Evolutionary conservation across 2,329 filamentous ascomycete genomes (phyloP).

Genomic region (Dryadomyces sulphureus): DNA sequence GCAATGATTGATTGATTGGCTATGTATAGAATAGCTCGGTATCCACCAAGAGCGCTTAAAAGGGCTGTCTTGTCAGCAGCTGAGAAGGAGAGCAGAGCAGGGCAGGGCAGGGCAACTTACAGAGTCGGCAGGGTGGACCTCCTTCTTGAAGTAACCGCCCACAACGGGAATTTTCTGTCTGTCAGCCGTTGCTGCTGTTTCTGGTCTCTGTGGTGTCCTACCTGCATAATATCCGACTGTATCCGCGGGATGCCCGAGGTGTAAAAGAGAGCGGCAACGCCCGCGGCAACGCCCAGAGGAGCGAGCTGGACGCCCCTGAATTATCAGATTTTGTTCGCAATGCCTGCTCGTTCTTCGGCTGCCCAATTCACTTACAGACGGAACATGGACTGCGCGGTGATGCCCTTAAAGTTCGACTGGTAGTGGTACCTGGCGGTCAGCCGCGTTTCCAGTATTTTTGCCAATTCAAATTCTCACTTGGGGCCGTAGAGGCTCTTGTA

Average conservation of each 20-base stretch:
- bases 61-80: constrained; percentile 5
- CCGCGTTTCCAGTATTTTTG: too few relatives aligned
- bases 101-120: constrained; percentile 26
- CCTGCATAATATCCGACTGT: constrained; percentile 42
- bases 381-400: constrained; percentile 26
- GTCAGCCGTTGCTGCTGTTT: too few relatives aligned
- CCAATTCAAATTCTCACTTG: constrained; percentile 35
- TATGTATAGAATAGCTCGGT: too few relatives aligned
- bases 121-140: constrained; percentile 46
- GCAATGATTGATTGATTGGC: too few relatives aligned
- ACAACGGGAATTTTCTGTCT: constrained; percentile 44
- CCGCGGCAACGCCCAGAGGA: constrained; percentile 41
- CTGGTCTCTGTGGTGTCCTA: constrained; percentile 32
- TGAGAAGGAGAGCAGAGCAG: background rate
- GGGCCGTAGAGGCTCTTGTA: constrained; percentile 53
- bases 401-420: constrained; percentile 39
- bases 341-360: background rate
- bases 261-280: constrained; percentile 43
- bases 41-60: constrained; percentile 7
- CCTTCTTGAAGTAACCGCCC: constrained; percentile 33
- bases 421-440: constrained; percentile 37
- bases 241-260: constrained; percentile 48
- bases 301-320: constrained; percentile 35
- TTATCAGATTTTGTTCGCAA: background rate
- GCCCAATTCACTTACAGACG: constrained; percentile 2